Evolutionary conservation across 768 basidiomycete genomes (phyloP), one percentile per base, ranked within the genome.

Genomic region (Roridomyces roridus): DNA sequence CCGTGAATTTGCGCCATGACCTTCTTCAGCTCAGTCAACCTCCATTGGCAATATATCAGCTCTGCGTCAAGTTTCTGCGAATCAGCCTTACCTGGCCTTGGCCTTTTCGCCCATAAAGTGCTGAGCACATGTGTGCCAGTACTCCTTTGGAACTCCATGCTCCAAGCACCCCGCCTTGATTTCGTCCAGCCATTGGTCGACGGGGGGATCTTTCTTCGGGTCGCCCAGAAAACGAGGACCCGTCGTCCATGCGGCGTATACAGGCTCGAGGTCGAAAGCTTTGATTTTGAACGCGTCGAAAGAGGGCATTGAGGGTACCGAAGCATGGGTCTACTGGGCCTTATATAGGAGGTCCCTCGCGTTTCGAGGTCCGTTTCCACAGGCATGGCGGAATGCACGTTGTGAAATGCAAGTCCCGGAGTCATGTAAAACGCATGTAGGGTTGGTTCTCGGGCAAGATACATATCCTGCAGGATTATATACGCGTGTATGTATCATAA

Each of bases 201-300:
- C 85, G 0, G 85, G 77, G 28, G 73, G 73, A 69, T 92, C 89
- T 63, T 86, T 87, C 81, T 83, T 87, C 14, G 83, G 73, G 60
- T 85, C 85, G 18, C 91, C 90, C 55, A 76, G 72, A 67, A 91
- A 92, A 49, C 75, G 75, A 21, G 91, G 89, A 0, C 83, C 85
- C 55, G 87, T 79, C 31, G 72, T 75, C 91, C 91, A 92, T 18
- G 83, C 72, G 15, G 80, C 81, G 64, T 78, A 83, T 60, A 90
- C 68, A 21, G 89, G 87, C 61, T 85, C 83, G 60, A 92, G 82
- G 75, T 91, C 83, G 67, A 86, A 91, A 18, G 86, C 82, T 64
- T 91, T 91, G 68, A 90, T 78, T 74, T 88, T 91, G 82, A 92
- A 92, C 51, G 87, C 88, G 67, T 85, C 85, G 28, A 91, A 81